These are phyloP conservation scores for Casuarina glauca DNA, from an alignment of 306 rosid species.

Conservation along the genomic window DNA sequence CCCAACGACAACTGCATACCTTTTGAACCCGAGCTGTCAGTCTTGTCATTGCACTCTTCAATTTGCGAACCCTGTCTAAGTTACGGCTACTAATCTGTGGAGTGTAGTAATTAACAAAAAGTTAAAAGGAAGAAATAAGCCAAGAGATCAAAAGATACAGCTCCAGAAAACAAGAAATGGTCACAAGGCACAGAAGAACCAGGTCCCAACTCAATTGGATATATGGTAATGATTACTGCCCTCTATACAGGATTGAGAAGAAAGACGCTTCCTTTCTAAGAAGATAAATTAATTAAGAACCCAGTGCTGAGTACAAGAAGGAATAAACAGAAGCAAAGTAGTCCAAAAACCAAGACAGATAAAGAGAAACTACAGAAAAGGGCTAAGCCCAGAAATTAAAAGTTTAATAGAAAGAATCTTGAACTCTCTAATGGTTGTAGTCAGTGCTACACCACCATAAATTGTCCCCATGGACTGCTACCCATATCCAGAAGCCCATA, in stretches of 20 bases:
- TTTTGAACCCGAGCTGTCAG: slow-evolving; percentile 96
- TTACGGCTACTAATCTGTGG: slow-evolving; percentile 93
- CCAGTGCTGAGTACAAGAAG: not conserved
- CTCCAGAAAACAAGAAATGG: not conserved
- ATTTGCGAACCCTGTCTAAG: slow-evolving; percentile 93
- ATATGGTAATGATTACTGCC: not conserved
- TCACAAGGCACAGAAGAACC: not conserved
- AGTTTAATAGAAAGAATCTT: not conserved
- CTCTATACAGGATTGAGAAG: not conserved
- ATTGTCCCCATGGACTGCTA: not conserved
- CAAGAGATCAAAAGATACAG: not conserved
- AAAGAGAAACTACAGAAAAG: not conserved
- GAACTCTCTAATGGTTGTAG: not conserved
- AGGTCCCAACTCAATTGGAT: not conserved
- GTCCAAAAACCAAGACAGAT: not conserved
- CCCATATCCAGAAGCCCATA: not conserved
- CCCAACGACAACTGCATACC: slow-evolving; percentile 41
- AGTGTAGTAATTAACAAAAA: slow-evolving; percentile 19
- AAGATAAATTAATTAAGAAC: not conserved
- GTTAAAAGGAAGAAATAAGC: not conserved
- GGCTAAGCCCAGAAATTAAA: not conserved
- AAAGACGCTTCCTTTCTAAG: not conserved
- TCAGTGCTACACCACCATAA: not conserved
- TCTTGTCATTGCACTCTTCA: slow-evolving; percentile 99
- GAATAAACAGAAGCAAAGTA: not conserved